A percentile compares a stretch with the other conserved stretches of the same genome.
Conservation (phyloP, 306 rosid species). For the Trifolium dubium region DNA sequence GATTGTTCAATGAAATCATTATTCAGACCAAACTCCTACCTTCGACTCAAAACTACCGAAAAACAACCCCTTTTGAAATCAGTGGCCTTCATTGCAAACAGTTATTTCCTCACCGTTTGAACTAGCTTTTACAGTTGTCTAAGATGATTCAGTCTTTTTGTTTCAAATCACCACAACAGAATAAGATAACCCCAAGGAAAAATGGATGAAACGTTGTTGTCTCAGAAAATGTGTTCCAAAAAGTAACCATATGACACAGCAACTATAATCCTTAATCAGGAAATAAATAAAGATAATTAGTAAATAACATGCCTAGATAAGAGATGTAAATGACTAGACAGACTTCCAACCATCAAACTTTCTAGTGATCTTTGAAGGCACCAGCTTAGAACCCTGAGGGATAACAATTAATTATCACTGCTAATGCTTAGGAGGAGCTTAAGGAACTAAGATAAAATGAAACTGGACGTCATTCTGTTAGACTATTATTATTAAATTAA, state of each 20-base stretch:
- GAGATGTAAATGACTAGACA: neutral
- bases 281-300: slow-evolving; percentile 9
- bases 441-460: slow-evolving; percentile 17
- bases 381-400: slow-evolving; percentile 9
- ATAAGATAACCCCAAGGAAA: neutral
- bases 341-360: neutral
- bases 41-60: neutral
- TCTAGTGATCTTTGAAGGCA: slow-evolving; percentile 4
- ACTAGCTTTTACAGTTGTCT: neutral
- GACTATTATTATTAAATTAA: too few relatives aligned
- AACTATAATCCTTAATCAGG: slow-evolving; percentile 13
- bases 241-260: neutral
- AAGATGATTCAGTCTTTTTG: neutral
- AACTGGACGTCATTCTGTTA: neutral
- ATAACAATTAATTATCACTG: neutral
- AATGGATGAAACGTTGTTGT: neutral
- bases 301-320: slow-evolving; percentile 18
- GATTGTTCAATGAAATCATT: neutral
- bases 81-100: neutral
- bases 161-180: slow-evolving; percentile 2
- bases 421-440: slow-evolving; percentile 4
- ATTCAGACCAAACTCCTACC: neutral
- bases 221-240: neutral
- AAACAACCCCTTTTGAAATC: neutral
- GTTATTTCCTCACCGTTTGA: neutral